A percentile compares a stretch with the other conserved stretches of the same genome.
phyloP scores from a whole-genome alignment of 164 flowering plant species.

The Platanus orientalis region DNA sequence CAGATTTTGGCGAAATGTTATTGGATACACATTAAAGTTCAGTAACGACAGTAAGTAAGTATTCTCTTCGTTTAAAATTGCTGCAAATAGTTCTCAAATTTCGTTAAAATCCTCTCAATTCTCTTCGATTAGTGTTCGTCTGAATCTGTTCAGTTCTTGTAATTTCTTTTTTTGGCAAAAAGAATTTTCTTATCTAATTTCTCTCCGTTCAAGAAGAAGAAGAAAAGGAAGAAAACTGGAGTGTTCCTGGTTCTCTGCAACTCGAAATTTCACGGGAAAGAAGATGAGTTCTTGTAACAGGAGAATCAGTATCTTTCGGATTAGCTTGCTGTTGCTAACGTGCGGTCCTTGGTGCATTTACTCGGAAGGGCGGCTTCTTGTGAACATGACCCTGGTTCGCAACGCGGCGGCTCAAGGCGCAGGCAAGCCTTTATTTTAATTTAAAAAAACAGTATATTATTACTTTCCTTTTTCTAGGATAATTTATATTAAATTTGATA shows the following conservation, averaged over 20 bases:
- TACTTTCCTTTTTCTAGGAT: background rate
- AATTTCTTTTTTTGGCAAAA: background rate
- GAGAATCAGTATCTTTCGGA: background rate
- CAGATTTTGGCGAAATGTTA: background rate
- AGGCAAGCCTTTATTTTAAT: conserved; percentile 29
- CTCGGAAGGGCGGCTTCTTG: conserved; percentile 33
- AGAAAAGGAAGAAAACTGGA: background rate
- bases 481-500: too few relatives aligned
- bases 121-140: background rate
- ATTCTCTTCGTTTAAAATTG: background rate
- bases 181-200: background rate
- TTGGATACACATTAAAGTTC: background rate
- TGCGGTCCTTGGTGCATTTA: conserved; percentile 21
- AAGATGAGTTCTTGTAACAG: background rate
- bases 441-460: background rate
- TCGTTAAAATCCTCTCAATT: background rate
- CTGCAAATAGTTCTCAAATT: background rate
- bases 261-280: background rate
- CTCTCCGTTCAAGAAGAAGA: background rate
- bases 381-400: conserved; percentile 62
- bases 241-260: background rate
- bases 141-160: background rate
- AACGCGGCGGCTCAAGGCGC: conserved; percentile 60
- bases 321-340: conserved; percentile 24
- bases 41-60: background rate